phyloP scores from a whole-genome alignment of 768 basidiomycete genomes.

The Myochromella boudieri region DNA sequence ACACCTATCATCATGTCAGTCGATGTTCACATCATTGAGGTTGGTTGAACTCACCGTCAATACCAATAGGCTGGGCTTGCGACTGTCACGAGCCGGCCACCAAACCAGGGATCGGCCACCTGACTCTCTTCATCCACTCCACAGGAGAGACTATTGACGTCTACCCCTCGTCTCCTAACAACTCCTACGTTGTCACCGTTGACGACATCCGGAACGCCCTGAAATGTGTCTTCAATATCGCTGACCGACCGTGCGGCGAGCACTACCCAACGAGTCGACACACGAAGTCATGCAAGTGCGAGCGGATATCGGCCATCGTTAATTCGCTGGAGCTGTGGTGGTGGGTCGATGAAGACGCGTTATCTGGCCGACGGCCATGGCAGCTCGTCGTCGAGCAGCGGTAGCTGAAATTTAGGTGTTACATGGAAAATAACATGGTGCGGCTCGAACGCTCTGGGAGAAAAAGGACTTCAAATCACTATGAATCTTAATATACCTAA shows the following conservation, averaged over 20 bases:
- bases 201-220: constrained; percentile 4
- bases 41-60: too few species aligned
- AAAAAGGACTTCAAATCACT: too few species aligned
- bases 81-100: constrained; percentile 2
- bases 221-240: neutral
- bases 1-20: neutral
- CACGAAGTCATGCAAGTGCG: neutral
- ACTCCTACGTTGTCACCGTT: constrained; percentile 3
- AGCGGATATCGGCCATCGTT: neutral
- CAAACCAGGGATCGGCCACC: constrained; percentile 1
- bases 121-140: constrained; percentile 1
- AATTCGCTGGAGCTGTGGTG: neutral
- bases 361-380: neutral
- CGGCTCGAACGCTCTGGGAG: too few species aligned
- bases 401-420: too few species aligned
- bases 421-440: too few species aligned
- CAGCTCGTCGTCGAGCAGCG: neutral
- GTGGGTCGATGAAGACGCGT: neutral
- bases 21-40: neutral
- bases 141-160: neutral
- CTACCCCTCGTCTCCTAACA: neutral
- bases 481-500: too few species aligned
- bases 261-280: neutral
- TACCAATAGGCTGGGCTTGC: neutral
- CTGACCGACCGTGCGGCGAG: neutral